Evolutionary conservation across 306 rosid genomes (phyloP), one percentile per base, ranked within the genome.

Genomic region (Sicyos edulis): DNA sequence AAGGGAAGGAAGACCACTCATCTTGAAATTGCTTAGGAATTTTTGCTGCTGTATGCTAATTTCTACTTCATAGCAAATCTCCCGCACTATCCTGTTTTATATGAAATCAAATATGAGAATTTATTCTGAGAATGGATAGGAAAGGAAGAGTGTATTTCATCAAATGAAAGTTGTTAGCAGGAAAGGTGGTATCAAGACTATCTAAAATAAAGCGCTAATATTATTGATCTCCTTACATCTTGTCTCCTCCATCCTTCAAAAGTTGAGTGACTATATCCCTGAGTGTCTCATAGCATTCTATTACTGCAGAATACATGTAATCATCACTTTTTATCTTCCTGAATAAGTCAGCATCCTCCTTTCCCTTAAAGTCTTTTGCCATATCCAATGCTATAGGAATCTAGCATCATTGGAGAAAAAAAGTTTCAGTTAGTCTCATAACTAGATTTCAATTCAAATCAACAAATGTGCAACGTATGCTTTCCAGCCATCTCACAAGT

Each of bases 371-470:
- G 82, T 91, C 98, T 80, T 93, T 93, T 40, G 96, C 98, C 97
- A 93, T 93, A 87, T 93, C 97, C 64, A 93, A 78, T 58, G 98
- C 98, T 82, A 93, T 90, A 5, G 98, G 98, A 86, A 93, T 93
- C 98, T 90, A 78, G 81, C 80, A 81, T 78, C 71, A 7, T 81
- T 64, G 71, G 62, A 37, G 50, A 81, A 81, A 71, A 8, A 74
- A 74, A 17, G 64, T 19, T 66, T 4, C 47, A 17, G 44, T 47
- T 4, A 16, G 66, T 59, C 53, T 16, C 7, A 13, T 34, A 70
- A 70, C 24, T 74, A 26, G 15, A 8, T 49, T 47, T 74, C 16
- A 59, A 20, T 60, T 49, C 57, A 71, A 56, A 55, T 63, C 58
- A 79, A 76, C 55, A 62, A 75, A 70, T 55, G 74, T 78, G 76